phyloP scores from a whole-genome alignment of 495 filamentous ascomycete species.

The Elasticomyces elasticus region DNA sequence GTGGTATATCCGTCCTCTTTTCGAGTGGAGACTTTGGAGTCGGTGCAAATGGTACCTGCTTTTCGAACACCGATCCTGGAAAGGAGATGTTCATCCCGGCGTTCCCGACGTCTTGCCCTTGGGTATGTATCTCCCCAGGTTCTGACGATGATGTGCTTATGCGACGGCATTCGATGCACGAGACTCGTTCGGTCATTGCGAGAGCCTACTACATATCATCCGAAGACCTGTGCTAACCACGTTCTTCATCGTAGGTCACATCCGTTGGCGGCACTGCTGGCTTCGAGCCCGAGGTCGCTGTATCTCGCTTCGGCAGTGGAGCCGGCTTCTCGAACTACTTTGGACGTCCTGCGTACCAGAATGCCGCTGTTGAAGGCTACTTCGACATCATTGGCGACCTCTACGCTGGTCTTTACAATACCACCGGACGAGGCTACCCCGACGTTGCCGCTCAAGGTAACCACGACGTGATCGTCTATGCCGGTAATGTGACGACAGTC shows the following conservation, averaged over 20 bases:
- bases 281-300: slow-evolving; percentile 32
- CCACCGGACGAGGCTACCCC: slow-evolving; percentile 30
- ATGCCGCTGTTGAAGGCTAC: slow-evolving; percentile 26
- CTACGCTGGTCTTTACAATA: slow-evolving; percentile 32
- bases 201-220: no score
- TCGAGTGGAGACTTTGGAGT: slow-evolving; percentile 30
- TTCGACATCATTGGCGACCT: slow-evolving; percentile 22
- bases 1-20: slow-evolving; percentile 32
- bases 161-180: no score
- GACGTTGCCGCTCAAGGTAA: slow-evolving; percentile 31
- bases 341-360: slow-evolving; percentile 27
- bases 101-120: slow-evolving; percentile 33
- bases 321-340: slow-evolving; percentile 35
- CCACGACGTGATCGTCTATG: slow-evolving; percentile 28
- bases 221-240: no score
- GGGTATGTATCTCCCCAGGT: no score
- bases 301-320: slow-evolving; percentile 26
- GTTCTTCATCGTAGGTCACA: no score
- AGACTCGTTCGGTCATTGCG: no score
- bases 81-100: slow-evolving; percentile 26
- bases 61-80: slow-evolving; percentile 28
- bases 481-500: slow-evolving; percentile 22
- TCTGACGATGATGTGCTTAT: no score
- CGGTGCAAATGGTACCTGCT: slow-evolving; percentile 25
- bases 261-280: slow-evolving; percentile 30